Conservation (phyloP, 2,329 filamentous ascomycete genomes). For the Intubia oerlemansii region DNA sequence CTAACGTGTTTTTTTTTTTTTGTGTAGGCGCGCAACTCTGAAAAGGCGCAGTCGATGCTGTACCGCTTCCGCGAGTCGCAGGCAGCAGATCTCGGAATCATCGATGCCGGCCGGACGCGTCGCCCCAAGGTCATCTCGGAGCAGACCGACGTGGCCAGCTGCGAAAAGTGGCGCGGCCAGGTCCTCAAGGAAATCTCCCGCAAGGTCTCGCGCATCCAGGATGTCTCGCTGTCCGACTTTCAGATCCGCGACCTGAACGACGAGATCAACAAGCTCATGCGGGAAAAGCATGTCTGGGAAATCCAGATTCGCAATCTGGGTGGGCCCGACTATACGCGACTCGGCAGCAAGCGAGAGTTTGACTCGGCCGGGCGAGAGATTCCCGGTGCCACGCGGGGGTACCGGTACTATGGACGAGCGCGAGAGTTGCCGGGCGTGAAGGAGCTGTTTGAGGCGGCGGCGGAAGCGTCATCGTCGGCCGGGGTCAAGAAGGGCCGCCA, state of each 20-base stretch:
- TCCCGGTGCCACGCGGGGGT: conserved; percentile 45
- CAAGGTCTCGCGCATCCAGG: conserved; percentile 92
- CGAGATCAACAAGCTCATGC: conserved; percentile 98
- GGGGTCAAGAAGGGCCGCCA: not conserved
- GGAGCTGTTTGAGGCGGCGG: conserved; percentile 75
- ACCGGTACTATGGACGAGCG: conserved; percentile 84
- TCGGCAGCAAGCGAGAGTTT: conserved; percentile 33
- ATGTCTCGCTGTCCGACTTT: conserved; percentile 76
- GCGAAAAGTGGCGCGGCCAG: conserved; percentile 96
- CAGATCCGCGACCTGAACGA: conserved; percentile 96
- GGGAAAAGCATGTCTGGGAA: conserved; percentile 99
- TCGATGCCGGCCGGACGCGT: conserved; percentile 75
- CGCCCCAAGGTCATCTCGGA: conserved; percentile 83
- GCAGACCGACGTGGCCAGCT: conserved; percentile 61
- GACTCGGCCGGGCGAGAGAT: conserved; percentile 56
- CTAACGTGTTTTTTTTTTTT: too few relatives aligned
- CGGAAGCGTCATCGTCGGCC: conserved; percentile 10
- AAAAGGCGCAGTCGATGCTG: conserved; percentile 99
- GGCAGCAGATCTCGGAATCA: conserved; percentile 86
- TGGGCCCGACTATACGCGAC: conserved; percentile 89
- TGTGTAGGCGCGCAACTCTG: conserved; percentile 89
- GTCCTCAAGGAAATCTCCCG: conserved; percentile 93
- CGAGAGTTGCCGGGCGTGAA: conserved; percentile 79
- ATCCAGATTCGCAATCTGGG: conserved; percentile 85
- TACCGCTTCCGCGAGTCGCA: conserved; percentile 98